Evolutionary conservation across 164 flowering plant genomes (phyloP).

Genomic region (Aristolochia fimbriata): DNA sequence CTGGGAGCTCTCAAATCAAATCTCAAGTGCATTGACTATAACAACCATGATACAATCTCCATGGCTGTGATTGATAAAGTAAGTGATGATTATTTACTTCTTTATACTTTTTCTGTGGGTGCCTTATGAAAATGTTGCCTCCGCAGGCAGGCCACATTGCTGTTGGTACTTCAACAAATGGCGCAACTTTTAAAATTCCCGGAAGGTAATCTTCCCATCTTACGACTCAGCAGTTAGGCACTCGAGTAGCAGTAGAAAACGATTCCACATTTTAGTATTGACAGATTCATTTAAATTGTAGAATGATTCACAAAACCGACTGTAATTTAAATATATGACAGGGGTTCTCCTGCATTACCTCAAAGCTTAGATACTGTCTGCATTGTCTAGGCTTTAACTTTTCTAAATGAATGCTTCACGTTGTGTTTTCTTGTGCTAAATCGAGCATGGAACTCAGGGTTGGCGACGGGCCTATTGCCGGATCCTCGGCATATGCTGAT

Average conservation of each 20-base stretch:
- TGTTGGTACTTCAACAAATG: constrained; percentile 96
- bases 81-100: constrained; percentile 12
- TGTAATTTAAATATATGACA: too few relatives aligned
- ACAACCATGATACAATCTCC: constrained; percentile 88
- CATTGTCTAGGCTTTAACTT: too few relatives aligned
- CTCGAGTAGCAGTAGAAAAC: too few relatives aligned
- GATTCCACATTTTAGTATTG: too few relatives aligned
- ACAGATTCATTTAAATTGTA: too few relatives aligned
- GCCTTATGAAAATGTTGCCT: constrained; percentile 4
- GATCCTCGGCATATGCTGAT: constrained; percentile 95
- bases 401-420: too few relatives aligned
- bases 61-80: constrained; percentile 91
- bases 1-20: constrained; percentile 17
- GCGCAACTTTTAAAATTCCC: constrained; percentile 89
- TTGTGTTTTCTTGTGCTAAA: neutral
- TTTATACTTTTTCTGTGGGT: neutral
- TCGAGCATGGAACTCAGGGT: constrained; percentile 38
- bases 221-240: too few relatives aligned
- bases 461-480: constrained; percentile 94
- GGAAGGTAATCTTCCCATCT: constrained; percentile 49
- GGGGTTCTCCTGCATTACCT: too few relatives aligned
- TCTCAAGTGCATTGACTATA: constrained; percentile 29
- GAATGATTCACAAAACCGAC: too few relatives aligned
- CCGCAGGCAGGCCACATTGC: constrained; percentile 74
- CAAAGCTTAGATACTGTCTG: too few relatives aligned